Evolutionary conservation across 2,329 filamentous ascomycete species (phyloP).

Genomic region (Ophidiomyces ophidiicola): DNA sequence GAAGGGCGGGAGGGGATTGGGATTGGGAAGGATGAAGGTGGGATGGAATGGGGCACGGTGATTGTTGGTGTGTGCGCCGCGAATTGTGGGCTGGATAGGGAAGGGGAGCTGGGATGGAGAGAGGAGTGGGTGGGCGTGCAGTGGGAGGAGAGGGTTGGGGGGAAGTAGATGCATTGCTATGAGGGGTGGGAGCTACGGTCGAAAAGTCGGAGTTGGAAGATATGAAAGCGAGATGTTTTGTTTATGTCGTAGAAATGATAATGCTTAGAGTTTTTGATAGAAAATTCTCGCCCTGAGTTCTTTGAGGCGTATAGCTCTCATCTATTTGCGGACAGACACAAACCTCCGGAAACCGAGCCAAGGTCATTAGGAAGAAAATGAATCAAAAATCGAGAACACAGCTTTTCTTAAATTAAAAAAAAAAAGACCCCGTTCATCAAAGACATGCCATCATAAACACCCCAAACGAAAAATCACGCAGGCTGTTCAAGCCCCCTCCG

Average conservation of each 20-base stretch:
- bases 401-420: conserved; percentile 8
- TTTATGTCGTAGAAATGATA: too few relatives aligned
- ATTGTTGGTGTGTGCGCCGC: conserved; percentile 71
- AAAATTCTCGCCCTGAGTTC: too few relatives aligned
- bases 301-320: too few relatives aligned
- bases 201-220: too few relatives aligned
- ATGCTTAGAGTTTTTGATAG: too few relatives aligned
- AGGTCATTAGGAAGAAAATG: conserved; percentile 9
- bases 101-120: conserved; percentile 60
- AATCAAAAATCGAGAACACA: conserved; percentile 10
- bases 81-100: conserved; percentile 57
- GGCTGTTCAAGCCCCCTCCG: conserved; percentile 77
- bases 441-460: too few relatives aligned
- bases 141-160: conserved; percentile 63
- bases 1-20: conserved; percentile 51
- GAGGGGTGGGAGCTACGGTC: too few relatives aligned
- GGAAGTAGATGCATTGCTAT: conserved; percentile 2
- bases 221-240: too few relatives aligned
- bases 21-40: conserved; percentile 49
- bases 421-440: conserved; percentile 12
- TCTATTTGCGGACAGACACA: too few relatives aligned
- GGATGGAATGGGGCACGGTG: conserved; percentile 97
- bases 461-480: conserved; percentile 44
- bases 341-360: not conserved
- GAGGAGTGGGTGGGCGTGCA: conserved; percentile 98